phyloP scores from a whole-genome alignment of 441 rosid genomes.

The Manihot esculenta region DNA sequence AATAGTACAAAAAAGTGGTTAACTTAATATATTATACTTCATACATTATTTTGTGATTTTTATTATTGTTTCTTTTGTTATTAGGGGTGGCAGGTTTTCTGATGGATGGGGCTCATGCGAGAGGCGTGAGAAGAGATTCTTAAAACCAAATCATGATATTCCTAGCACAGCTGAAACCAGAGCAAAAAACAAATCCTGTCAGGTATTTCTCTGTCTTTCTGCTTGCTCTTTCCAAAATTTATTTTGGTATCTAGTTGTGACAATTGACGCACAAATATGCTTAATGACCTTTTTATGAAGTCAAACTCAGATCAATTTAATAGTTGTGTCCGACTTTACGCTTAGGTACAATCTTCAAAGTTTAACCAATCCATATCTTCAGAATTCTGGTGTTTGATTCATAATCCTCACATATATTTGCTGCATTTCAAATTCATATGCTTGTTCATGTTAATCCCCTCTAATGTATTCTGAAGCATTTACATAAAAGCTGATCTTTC shows the following conservation, averaged over 20 bases:
- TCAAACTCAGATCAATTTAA: too few species aligned
- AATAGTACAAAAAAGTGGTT: background rate
- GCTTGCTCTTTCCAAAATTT: background rate
- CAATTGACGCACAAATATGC: background rate
- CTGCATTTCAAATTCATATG: background rate
- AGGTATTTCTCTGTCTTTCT: slow-evolving; percentile 43
- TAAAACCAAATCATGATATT: slow-evolving; percentile 84
- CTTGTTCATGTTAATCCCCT: background rate
- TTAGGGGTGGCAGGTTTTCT: slow-evolving; percentile 82
- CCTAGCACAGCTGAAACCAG: slow-evolving; percentile 96
- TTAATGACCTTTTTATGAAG: too few species aligned
- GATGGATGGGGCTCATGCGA: slow-evolving; percentile 99
- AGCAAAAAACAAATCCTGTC: slow-evolving; percentile 94
- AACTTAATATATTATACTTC: too few species aligned
- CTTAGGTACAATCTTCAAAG: background rate
- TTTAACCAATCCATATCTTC: too few species aligned
- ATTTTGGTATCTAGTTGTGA: slow-evolving; percentile 6
- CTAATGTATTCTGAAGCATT: background rate
- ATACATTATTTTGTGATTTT: background rate
- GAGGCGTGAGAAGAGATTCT: slow-evolving; percentile 79
- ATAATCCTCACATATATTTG: background rate
- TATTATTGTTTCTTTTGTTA: slow-evolving; percentile 18
- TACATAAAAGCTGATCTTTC: background rate
- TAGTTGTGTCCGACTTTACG: background rate
- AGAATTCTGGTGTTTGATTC: background rate